Evolutionary conservation across 2,329 filamentous ascomycete species (phyloP).

Genomic region (Aspergillus sp.): DNA sequence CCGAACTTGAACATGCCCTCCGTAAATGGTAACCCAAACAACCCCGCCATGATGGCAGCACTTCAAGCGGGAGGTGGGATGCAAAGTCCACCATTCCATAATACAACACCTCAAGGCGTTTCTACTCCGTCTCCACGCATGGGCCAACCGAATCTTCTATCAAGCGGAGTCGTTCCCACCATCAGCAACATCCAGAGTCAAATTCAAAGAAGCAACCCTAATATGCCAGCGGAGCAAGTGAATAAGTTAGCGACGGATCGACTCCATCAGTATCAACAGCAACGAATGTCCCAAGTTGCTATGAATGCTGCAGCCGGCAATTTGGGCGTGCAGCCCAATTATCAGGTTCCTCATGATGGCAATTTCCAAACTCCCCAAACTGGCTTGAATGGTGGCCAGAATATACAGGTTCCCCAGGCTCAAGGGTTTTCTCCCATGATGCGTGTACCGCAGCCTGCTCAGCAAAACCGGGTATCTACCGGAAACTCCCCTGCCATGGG

Average conservation of each 20-base stretch:
- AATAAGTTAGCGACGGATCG: conserved; percentile 53
- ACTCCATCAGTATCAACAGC: conserved; percentile 48
- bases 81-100: conserved; percentile 46
- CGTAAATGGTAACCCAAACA: conserved; percentile 41
- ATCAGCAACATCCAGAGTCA: conserved; percentile 55
- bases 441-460: conserved; percentile 50
- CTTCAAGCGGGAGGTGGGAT: conserved; percentile 45
- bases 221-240: conserved; percentile 55
- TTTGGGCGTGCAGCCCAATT: conserved; percentile 42
- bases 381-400: conserved; percentile 34
- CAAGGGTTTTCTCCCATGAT: conserved; percentile 56
- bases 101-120: conserved; percentile 37
- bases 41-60: conserved; percentile 45
- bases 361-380: conserved; percentile 37
- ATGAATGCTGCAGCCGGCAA: conserved; percentile 54
- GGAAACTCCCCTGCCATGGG: conserved; percentile 47
- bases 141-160: conserved; percentile 51
- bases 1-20: conserved; percentile 46
- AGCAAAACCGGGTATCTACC: conserved; percentile 40
- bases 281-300: conserved; percentile 51
- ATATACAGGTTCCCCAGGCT: conserved; percentile 48
- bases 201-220: conserved; percentile 52
- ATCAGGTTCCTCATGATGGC: conserved; percentile 40
- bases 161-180: conserved; percentile 54
- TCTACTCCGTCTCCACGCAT: conserved; percentile 49